phyloP scores from a whole-genome alignment of 2,329 filamentous ascomycete genomes.

The Penicillium fuscoglaucum region DNA sequence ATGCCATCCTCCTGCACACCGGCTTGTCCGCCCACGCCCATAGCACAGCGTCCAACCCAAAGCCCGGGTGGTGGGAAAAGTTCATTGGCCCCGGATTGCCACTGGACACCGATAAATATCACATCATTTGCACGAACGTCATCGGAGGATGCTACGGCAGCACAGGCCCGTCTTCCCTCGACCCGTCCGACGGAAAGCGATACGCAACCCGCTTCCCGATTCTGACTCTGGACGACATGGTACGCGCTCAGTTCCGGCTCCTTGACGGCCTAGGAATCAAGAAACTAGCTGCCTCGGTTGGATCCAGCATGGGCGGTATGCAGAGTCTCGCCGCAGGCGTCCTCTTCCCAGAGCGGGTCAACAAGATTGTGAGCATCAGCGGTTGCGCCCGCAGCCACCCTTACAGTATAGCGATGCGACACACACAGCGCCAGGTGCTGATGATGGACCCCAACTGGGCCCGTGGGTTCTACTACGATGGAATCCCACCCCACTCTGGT shows the following conservation, averaged over 20 bases:
- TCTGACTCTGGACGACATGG: slow-evolving; percentile 96
- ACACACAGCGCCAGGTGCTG: slow-evolving; percentile 93
- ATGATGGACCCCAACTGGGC: slow-evolving; percentile 99
- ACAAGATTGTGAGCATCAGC: slow-evolving; percentile 81
- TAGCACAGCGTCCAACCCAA: slow-evolving; percentile 81
- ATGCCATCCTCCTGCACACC: slow-evolving; percentile 89
- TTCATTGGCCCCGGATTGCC: slow-evolving; percentile 88
- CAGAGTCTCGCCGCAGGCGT: slow-evolving; percentile 86
- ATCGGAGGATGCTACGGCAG: slow-evolving; percentile 94
- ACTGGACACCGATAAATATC: slow-evolving; percentile 87
- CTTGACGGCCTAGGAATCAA: slow-evolving; percentile 75
- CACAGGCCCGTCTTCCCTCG: slow-evolving; percentile 83
- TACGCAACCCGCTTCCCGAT: slow-evolving; percentile 97
- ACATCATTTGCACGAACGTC: slow-evolving; percentile 94
- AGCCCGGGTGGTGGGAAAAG: slow-evolving; percentile 97
- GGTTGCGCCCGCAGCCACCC: slow-evolving; percentile 93
- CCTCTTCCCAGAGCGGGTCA: slow-evolving; percentile 78
- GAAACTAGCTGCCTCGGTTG: slow-evolving; percentile 86
- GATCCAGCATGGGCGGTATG: slow-evolving; percentile 98
- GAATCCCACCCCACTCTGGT: slow-evolving; percentile 85
- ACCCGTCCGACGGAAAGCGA: slow-evolving; percentile 80
- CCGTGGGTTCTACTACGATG: slow-evolving; percentile 87
- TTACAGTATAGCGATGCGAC: slow-evolving; percentile 97
- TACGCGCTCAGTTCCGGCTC: slow-evolving; percentile 87
- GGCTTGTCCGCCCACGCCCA: slow-evolving; percentile 96